A percentile compares a stretch with the other conserved stretches of the same genome.
These are phyloP conservation scores for Corinectria fuckeliana DNA, from an alignment of 2,329 filamentous ascomycete species.

Conservation along the genomic window DNA sequence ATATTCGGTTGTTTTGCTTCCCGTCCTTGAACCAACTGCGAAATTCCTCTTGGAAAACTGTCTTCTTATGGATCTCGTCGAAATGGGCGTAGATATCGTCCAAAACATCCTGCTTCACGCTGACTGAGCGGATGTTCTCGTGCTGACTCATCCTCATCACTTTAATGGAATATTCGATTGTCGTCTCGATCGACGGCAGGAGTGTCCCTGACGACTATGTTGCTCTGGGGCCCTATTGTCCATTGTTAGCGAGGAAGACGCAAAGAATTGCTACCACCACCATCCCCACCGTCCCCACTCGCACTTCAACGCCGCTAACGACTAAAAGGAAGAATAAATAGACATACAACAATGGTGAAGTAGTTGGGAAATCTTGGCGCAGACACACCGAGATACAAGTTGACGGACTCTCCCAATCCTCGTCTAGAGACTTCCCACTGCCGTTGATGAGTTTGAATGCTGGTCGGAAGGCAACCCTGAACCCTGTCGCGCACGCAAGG, in stretches of 20 bases:
- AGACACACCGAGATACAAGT: slow-evolving; percentile 53
- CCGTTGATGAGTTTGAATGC: slow-evolving; percentile 48
- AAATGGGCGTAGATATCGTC: slow-evolving; percentile 44
- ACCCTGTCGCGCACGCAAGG: slow-evolving; percentile 49
- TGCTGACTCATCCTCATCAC: slow-evolving; percentile 49
- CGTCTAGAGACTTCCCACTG: slow-evolving; percentile 48
- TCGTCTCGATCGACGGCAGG: slow-evolving; percentile 52
- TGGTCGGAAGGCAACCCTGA: slow-evolving; percentile 48
- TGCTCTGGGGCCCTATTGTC: slow-evolving; percentile 42
- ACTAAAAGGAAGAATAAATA: not conserved
- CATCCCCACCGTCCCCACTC: too few species aligned
- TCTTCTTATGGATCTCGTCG: slow-evolving; percentile 42
- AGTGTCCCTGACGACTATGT: slow-evolving; percentile 53
- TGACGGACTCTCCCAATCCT: slow-evolving; percentile 51
- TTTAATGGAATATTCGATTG: slow-evolving; percentile 46
- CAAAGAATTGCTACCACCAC: not conserved
- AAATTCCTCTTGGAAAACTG: slow-evolving; percentile 44
- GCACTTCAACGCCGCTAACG: too few species aligned
- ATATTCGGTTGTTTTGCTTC: slow-evolving; percentile 43
- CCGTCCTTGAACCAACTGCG: slow-evolving; percentile 46
- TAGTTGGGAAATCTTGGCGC: slow-evolving; percentile 56
- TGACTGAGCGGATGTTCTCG: slow-evolving; percentile 44
- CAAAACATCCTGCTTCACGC: slow-evolving; percentile 44
- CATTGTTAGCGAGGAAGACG: not conserved
- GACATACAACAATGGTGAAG: slow-evolving; percentile 41